Conservation (phyloP, 345 rosid species). For the Ceriops tagal region DNA sequence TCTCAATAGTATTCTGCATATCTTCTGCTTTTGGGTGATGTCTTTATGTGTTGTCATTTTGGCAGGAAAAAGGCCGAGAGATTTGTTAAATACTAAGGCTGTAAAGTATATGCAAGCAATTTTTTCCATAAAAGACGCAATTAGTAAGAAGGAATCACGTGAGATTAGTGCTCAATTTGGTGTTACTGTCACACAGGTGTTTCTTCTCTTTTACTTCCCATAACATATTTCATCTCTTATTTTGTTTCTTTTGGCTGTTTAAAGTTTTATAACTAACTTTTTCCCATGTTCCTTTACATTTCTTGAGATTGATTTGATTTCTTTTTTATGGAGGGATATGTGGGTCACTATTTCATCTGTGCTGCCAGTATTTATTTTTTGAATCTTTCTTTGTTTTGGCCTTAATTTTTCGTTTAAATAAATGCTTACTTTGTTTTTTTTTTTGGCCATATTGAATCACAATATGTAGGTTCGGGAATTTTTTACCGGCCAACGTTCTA, state of each 20-base stretch:
- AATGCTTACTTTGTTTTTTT: constrained; percentile 4
- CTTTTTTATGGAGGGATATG: not conserved
- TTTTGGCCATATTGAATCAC: constrained; percentile 3
- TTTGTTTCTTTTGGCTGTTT: not conserved
- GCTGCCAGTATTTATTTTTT: not conserved
- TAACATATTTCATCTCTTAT: not conserved
- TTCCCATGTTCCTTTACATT: too few species aligned
- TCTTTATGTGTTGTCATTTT: not conserved
- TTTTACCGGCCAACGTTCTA: constrained; percentile 75
- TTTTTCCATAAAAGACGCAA: constrained; percentile 88
- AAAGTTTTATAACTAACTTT: not conserved
- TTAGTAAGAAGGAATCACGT: constrained; percentile 89
- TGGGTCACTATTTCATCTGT: not conserved
- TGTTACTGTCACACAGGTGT: constrained; percentile 81
- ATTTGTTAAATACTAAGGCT: constrained; percentile 90
- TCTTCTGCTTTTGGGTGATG: not conserved
- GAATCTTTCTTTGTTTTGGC: not conserved
- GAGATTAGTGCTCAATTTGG: constrained; percentile 93
- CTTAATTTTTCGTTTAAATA: not conserved
- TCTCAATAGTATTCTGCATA: not conserved
- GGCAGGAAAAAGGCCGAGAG: constrained; percentile 97
- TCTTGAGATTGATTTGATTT: not conserved
- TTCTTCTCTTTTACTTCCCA: constrained; percentile 6
- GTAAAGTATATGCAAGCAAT: constrained; percentile 85
- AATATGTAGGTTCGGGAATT: constrained; percentile 74